Evolutionary conservation across 2,329 filamentous ascomycete species (phyloP).

Genomic region (Pseudopithomyces maydicus): DNA sequence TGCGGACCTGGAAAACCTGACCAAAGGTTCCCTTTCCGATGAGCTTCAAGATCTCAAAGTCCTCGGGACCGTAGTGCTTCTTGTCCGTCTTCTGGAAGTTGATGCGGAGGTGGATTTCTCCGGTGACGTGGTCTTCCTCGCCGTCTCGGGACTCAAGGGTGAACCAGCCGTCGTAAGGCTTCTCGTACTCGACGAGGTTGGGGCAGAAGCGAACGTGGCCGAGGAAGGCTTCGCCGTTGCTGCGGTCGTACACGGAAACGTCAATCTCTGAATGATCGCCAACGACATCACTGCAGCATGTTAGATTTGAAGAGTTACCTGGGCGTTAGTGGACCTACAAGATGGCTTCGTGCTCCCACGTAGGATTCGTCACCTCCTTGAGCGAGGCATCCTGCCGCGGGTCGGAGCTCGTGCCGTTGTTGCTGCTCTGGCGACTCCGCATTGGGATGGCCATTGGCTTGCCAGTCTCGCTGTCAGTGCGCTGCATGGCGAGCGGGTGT

Average conservation of each 20-base stretch:
- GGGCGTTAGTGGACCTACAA: constrained; percentile 70
- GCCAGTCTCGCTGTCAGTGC: constrained; percentile 80
- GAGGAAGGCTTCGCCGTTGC: constrained; percentile 84
- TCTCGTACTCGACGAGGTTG: constrained; percentile 69
- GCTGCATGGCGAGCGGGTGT: constrained; percentile 57
- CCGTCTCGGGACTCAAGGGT: constrained; percentile 78
- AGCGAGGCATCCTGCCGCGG: constrained; percentile 58
- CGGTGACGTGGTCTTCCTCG: constrained; percentile 75
- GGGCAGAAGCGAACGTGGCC: constrained; percentile 86
- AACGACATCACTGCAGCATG: constrained; percentile 76
- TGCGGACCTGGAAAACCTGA: constrained; percentile 97
- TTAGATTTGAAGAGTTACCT: constrained; percentile 23
- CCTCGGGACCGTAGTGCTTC: constrained; percentile 90
- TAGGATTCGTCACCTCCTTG: constrained; percentile 77
- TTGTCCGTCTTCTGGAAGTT: constrained; percentile 81
- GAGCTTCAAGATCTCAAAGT: constrained; percentile 94
- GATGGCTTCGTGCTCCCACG: constrained; percentile 92
- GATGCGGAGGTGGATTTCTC: constrained; percentile 87
- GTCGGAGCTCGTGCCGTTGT: constrained; percentile 77
- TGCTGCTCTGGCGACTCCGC: constrained; percentile 95
- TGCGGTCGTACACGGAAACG: constrained; percentile 89
- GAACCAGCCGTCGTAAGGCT: constrained; percentile 84
- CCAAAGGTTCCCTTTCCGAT: constrained; percentile 99
- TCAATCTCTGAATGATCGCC: constrained; percentile 89
- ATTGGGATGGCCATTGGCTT: constrained; percentile 94